A percentile compares a stretch with the other conserved stretches of the same genome.
phyloP scores from a whole-genome alignment of 169 alveolate species.

The Plasmodium gallinaceum region DNA sequence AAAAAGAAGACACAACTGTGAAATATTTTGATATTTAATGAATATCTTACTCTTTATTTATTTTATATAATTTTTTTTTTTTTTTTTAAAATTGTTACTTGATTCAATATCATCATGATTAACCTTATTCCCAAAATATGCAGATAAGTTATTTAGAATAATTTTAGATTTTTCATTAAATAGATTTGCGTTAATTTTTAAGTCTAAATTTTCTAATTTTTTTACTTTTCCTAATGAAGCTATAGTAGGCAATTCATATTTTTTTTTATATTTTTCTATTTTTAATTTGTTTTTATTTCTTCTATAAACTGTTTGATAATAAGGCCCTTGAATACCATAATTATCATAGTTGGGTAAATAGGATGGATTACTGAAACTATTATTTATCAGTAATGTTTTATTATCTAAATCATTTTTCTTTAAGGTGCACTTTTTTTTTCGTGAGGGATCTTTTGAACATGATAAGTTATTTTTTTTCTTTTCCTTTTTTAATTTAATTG shows the following conservation, averaged over 20 bases:
- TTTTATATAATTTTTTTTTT: neutral
- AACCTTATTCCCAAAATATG: slow-evolving; percentile 17
- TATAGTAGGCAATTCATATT: slow-evolving; percentile 72
- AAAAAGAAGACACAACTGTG: neutral
- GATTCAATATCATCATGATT: neutral
- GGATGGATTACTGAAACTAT: slow-evolving; percentile 8
- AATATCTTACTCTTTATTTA: neutral
- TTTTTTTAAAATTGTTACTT: neutral
- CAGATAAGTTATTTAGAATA: slow-evolving; percentile 48
- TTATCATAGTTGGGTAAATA: slow-evolving; percentile 11
- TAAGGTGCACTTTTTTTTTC: slow-evolving; percentile 9
- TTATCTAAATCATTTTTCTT: slow-evolving; percentile 11
- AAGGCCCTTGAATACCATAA: neutral
- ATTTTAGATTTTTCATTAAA: slow-evolving; percentile 14
- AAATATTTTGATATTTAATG: neutral
- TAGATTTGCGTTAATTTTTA: slow-evolving; percentile 18
- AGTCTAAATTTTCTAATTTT: slow-evolving; percentile 40
- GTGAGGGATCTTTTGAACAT: slow-evolving; percentile 11
- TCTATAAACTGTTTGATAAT: neutral
- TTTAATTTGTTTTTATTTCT: slow-evolving; percentile 11
- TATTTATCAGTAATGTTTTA: slow-evolving; percentile 19
- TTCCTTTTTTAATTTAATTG: slow-evolving; percentile 11
- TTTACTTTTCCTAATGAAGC: slow-evolving; percentile 75
- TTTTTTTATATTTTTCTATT: slow-evolving; percentile 15
- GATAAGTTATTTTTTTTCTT: slow-evolving; percentile 3